These are phyloP conservation scores for Actinomucor elegans DNA, from an alignment of 371 early-diverging fungal genomes.

Conservation along the genomic window DNA sequence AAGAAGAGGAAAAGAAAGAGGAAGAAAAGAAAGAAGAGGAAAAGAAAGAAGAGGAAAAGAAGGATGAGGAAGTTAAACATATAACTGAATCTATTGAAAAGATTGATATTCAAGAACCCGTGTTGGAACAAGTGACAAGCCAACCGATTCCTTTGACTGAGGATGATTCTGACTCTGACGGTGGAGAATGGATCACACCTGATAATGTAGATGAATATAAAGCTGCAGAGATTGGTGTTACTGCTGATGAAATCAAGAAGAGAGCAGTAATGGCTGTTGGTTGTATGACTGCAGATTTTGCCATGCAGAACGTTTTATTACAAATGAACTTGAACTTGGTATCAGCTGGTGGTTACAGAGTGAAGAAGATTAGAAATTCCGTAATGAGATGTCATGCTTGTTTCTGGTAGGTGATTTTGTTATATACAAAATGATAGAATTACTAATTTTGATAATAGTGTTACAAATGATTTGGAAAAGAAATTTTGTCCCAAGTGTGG, in stretches of 20 bases:
- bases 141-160: conserved; percentile 22
- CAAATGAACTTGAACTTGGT: conserved; percentile 89
- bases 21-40: conserved; percentile 92
- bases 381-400: conserved; percentile 96
- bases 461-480: conserved; percentile 83
- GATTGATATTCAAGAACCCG: conserved; percentile 9
- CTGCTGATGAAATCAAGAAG: conserved; percentile 44
- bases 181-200: conserved; percentile 95
- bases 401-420: conserved; percentile 73
- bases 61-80: neutral
- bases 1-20: conserved; percentile 75
- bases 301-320: conserved; percentile 96
- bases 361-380: conserved; percentile 81
- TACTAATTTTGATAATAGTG: conserved; percentile 31
- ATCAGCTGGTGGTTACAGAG: conserved; percentile 81
- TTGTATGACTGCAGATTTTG: conserved; percentile 93
- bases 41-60: conserved; percentile 51
- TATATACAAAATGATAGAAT: neutral
- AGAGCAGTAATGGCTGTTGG: conserved; percentile 67
- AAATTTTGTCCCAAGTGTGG: conserved; percentile 96
- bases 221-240: conserved; percentile 53
- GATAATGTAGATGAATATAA: conserved; percentile 74
- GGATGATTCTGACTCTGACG: conserved; percentile 49
- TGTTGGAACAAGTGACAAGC: neutral
- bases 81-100: conserved; percentile 26